Base-by-base conservation (phyloP, 768 basidiomycete species). In the Lactarius deliciosus region DNA sequence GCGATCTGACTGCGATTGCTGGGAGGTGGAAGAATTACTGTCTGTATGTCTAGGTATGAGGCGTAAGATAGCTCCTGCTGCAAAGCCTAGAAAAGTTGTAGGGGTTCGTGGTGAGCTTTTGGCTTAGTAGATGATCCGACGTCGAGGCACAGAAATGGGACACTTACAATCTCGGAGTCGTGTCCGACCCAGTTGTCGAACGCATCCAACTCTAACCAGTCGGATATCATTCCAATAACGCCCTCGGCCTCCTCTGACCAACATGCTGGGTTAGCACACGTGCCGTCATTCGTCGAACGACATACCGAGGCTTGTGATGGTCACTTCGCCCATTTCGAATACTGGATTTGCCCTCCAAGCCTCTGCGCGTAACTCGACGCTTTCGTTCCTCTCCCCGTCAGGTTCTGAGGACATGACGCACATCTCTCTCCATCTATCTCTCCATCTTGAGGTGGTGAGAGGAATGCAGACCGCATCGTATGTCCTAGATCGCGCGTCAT, bases 141-240 rank as follows among this genome's bases (percentile, higher is more conserved):
- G 64, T 47, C 9, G 36, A 57, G 28, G 56, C 58, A 53, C 63
- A 40, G 47, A 66, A 20, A 61, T 15, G 38, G 47, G 53, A 60
- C 56, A 82, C 90, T 77, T 76, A 95, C 95, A 63, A 96, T 91
- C 78, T 96, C 97, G 55, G 94, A 90, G 74, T 99, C 97, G 72
- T 96, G 93, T 55, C 97, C 86, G 62, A 98, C 88, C 83, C 96
- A 94, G 72, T 94, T 93, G 76, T 98, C 95, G 0, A 85, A 79
- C 9, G 93, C 89, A 77, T 99, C 97, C 45, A 99, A 81, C 75
- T 97, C 94, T 3, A 99, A 82, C 97, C 97, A 99, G 63, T 96
- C 92, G 2, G 95, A 94, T 9, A 91, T 82, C 75, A 97, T 84
- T 5, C 82, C 89, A 16, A 92, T 86, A 43, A 91, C 79, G 32